A percentile compares a stretch with the other conserved stretches of the same genome.
These are phyloP conservation scores for Paramyrothecium roridum DNA, from an alignment of 2,329 filamentous ascomycete genomes.

Conservation along the genomic window DNA sequence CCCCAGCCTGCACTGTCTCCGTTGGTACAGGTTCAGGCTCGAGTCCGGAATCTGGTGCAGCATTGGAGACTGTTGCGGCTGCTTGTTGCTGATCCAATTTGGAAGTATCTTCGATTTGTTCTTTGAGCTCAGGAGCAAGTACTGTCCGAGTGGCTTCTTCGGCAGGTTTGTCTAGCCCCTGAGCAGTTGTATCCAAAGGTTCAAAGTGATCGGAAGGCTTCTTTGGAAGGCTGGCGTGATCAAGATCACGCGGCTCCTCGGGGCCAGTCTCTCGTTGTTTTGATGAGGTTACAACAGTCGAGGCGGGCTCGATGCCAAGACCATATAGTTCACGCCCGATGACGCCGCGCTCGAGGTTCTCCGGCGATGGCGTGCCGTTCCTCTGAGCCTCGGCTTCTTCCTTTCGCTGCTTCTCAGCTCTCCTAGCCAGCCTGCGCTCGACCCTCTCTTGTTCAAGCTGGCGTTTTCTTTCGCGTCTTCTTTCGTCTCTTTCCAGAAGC, in stretches of 20 bases:
- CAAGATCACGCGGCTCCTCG: constrained; percentile 16
- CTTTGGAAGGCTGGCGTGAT: constrained; percentile 12
- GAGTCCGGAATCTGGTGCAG: background rate
- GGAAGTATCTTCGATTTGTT: background rate
- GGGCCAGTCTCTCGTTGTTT: constrained; percentile 34
- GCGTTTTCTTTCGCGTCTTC: constrained; percentile 73
- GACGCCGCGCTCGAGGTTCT: constrained; percentile 58
- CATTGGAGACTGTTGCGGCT: background rate
- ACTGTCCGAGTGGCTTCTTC: constrained; percentile 5
- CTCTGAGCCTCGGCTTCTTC: constrained; percentile 54
- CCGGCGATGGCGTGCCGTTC: constrained; percentile 47
- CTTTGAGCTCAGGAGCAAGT: background rate
- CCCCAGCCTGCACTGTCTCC: background rate
- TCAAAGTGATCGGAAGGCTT: constrained; percentile 25
- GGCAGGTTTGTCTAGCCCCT: constrained; percentile 2
- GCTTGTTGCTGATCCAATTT: background rate
- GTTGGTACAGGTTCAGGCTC: background rate
- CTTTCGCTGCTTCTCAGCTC: constrained; percentile 63
- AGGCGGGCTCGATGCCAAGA: constrained; percentile 54
- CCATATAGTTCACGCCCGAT: constrained; percentile 56
- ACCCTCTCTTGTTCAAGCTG: constrained; percentile 64
- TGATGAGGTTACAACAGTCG: constrained; percentile 54
- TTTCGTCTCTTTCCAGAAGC: constrained; percentile 83
- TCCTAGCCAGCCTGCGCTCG: constrained; percentile 61
- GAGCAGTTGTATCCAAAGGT: constrained; percentile 18